These are phyloP conservation scores for Auriculariales sp. DNA, from an alignment of 768 basidiomycete genomes.

Conservation along the genomic window DNA sequence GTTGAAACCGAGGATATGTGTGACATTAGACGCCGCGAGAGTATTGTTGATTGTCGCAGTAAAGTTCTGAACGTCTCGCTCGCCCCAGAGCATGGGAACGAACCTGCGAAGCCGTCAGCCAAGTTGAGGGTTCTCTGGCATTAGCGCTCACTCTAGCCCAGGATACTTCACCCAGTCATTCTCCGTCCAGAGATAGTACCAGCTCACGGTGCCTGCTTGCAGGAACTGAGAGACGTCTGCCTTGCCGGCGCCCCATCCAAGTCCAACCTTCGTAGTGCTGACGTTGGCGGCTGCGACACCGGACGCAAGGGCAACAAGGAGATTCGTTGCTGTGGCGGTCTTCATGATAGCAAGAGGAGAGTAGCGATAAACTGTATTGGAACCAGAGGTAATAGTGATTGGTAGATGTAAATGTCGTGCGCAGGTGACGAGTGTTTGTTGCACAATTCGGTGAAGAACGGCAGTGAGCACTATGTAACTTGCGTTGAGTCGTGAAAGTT, in stretches of 20 bases:
- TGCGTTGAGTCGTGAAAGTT: too few relatives aligned
- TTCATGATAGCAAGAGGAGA: too few relatives aligned
- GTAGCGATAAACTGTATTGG: too few relatives aligned
- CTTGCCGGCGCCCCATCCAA: constrained; percentile 33
- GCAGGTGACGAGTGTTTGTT: too few relatives aligned
- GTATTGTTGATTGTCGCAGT: constrained; percentile 25
- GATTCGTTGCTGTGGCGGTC: too few relatives aligned
- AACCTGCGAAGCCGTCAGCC: constrained; percentile 18
- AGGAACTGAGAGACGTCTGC: constrained; percentile 29
- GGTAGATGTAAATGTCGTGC: too few relatives aligned
- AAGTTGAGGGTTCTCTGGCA: background rate
- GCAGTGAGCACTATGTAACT: too few relatives aligned
- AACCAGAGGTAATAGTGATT: too few relatives aligned
- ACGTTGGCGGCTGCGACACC: background rate
- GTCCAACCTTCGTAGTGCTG: constrained; percentile 30
- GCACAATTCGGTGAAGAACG: too few relatives aligned
- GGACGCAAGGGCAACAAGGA: background rate
- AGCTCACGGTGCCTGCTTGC: constrained; percentile 32
- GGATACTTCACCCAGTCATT: too few relatives aligned
- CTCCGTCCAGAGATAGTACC: constrained; percentile 19
- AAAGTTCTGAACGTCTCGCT: constrained; percentile 21
- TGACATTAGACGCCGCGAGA: constrained; percentile 21
- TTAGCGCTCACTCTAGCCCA: too few relatives aligned
- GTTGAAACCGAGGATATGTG: constrained; percentile 37
- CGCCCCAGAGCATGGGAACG: constrained; percentile 44